A percentile compares a stretch with the other conserved stretches of the same genome.
These are phyloP conservation scores for Taiozyma sp. DNA, from an alignment of 1,139 yeast species.

Conservation along the genomic window DNA sequence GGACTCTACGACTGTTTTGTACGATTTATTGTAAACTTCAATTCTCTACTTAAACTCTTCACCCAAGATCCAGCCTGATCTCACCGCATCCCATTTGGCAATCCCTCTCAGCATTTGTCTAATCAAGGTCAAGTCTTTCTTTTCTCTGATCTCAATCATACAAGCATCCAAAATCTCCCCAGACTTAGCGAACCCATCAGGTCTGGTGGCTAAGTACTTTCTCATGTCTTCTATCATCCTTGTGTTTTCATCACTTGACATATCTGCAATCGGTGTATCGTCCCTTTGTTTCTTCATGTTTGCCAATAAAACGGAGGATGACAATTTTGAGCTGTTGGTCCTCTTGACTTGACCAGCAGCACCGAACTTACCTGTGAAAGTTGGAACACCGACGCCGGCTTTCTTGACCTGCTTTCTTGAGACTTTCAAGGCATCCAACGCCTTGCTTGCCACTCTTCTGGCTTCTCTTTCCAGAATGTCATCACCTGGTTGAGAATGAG, in stretches of 20 bases:
- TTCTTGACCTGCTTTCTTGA: conserved; percentile 64
- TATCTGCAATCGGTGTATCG: conserved; percentile 2
- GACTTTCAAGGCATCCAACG: conserved; percentile 65
- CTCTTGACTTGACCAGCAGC: conserved; percentile 56
- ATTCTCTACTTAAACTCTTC: conserved; percentile 37
- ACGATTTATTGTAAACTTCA: not conserved
- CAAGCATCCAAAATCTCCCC: conserved; percentile 51
- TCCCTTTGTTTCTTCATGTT: conserved; percentile 18
- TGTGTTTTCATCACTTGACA: conserved; percentile 26
- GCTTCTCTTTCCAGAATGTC: conserved; percentile 75
- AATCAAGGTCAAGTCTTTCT: conserved; percentile 55
- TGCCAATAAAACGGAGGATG: conserved; percentile 19
- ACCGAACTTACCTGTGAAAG: conserved; percentile 96
- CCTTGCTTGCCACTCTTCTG: conserved; percentile 65
- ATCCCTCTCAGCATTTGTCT: conserved; percentile 67
- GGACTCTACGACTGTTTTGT: too few species aligned
- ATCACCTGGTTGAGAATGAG: conserved; percentile 45
- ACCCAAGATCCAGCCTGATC: conserved; percentile 63
- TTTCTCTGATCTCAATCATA: conserved; percentile 42
- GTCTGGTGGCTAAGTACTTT: conserved; percentile 30
- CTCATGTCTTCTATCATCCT: conserved; percentile 34
- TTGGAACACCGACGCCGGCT: conserved; percentile 77
- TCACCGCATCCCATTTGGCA: conserved; percentile 58
- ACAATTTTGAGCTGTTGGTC: conserved; percentile 3
- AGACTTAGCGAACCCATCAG: conserved; percentile 48